Evolutionary conservation across 805 yeast genomes (phyloP), one percentile per base, ranked within the genome.

Genomic region (Zygosaccharomyces pseudorouxii): DNA sequence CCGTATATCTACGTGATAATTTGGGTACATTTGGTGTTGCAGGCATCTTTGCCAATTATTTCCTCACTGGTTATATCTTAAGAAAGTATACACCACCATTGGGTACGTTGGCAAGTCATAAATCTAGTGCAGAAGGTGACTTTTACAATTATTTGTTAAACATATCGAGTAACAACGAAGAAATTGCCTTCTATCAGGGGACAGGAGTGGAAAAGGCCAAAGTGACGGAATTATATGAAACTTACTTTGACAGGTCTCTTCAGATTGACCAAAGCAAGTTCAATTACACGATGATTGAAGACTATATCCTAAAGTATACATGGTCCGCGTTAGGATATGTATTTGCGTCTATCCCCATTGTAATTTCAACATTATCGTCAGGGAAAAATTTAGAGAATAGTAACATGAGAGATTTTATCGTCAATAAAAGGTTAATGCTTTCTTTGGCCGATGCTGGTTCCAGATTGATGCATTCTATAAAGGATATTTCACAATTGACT

Each of bases 301-400:
- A 89, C 62, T 88, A 89, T 60, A 80, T 89, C 42, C 76, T 90
- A 65, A 90, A 89, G 69, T 89, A 87, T 62, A 81, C 92, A 10
- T 90, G 97, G 97, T 89, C 96, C 3, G 96, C 95, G 0, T 77
- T 90, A 69, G 97, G 97, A n/a, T 89, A 89, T 64, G 68, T 89
- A 19, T 89, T 88, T 70, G 87, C 96, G 0, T 85, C 96, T 1
- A 76, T 90, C 53, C 98, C 98, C 2, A 90, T 90, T 14, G 79
- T 89, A 45, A 65, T 88, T 49, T 83, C 82, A 16, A 65, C 74
- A 3, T 55, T 75, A 51, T 64, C 60, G 5, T 49, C 65, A 44
- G 66, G 60, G 12, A 52, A 52, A n/a, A 55, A 62, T 36, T 58
- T 66, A 14, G 77, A 69, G 58, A 77, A 79, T 49, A 75, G 74